Percentiles rank a stretch among this genome's conserved stretches.
These are phyloP conservation scores for Neurospora sp. DNA, from an alignment of 495 filamentous ascomycete genomes.

Conservation along the genomic window DNA sequence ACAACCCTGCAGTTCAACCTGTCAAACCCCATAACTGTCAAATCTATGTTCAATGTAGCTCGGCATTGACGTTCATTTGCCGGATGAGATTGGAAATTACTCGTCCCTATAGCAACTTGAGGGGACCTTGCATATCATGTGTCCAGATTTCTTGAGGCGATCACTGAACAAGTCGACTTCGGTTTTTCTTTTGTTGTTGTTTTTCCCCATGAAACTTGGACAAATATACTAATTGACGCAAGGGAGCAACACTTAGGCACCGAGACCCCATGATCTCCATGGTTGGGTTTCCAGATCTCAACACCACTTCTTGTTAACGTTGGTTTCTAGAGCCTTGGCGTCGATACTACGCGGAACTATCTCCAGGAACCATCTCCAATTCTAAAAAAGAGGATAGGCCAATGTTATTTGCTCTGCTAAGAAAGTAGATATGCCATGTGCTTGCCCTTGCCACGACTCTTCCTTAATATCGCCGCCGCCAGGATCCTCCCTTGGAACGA, in stretches of 20 bases:
- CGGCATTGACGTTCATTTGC: neutral
- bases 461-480: neutral
- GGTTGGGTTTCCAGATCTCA: neutral
- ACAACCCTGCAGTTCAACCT: neutral
- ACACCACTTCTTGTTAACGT: neutral
- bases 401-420: neutral
- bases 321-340: neutral
- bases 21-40: neutral
- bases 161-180: neutral
- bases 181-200: neutral
- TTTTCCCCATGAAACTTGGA: neutral
- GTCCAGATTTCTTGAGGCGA: neutral
- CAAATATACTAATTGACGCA: neutral
- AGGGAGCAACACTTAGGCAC: neutral
- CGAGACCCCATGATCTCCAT: neutral
- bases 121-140: neutral
- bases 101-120: neutral
- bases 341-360: neutral
- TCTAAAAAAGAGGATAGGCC: neutral
- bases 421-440: neutral
- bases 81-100: neutral
- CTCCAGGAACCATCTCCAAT: neutral
- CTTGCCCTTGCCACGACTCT: neutral
- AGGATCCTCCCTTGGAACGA: neutral
- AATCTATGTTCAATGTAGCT: neutral